phyloP scores from a whole-genome alignment of 345 rosid species.

The Cardamine resedifolia region DNA sequence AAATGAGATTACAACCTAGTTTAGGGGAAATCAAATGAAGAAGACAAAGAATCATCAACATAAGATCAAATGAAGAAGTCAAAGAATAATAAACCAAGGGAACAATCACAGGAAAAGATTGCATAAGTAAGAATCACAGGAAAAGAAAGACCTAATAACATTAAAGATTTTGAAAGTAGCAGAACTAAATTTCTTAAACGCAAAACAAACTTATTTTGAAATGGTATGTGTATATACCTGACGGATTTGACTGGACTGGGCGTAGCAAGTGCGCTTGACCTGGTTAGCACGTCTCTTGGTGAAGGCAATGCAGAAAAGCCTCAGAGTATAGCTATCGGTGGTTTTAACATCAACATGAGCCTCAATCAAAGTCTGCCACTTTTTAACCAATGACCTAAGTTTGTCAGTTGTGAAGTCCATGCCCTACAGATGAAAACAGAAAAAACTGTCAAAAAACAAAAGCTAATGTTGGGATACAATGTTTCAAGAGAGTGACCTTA shows the following conservation, averaged over 20 bases:
- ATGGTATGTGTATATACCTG: conserved; percentile 38
- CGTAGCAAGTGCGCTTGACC: conserved; percentile 91
- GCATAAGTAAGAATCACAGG: neutral
- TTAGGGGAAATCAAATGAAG: neutral
- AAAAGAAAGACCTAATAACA: neutral
- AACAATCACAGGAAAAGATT: neutral
- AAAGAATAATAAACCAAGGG: neutral
- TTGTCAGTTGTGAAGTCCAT: conserved; percentile 96
- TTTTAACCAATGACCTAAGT: conserved; percentile 89
- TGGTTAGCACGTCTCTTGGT: conserved; percentile 93
- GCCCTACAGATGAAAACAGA: conserved; percentile 25
- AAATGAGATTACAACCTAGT: neutral
- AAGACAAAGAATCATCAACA: neutral
- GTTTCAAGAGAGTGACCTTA: conserved; percentile 17
- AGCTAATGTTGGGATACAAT: neutral
- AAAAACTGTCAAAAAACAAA: neutral
- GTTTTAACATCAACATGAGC: conserved; percentile 97
- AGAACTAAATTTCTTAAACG: neutral
- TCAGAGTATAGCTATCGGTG: conserved; percentile 75
- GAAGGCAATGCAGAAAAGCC: conserved; percentile 94
- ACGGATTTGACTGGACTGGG: conserved; percentile 91
- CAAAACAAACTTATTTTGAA: neutral
- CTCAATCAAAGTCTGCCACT: conserved; percentile 95
- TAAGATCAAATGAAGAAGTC: neutral
- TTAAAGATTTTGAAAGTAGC: neutral